These are phyloP conservation scores for Cryptococcus sp. DNA, from an alignment of 1,284 basidiomycete genomes.

Conservation along the genomic window DNA sequence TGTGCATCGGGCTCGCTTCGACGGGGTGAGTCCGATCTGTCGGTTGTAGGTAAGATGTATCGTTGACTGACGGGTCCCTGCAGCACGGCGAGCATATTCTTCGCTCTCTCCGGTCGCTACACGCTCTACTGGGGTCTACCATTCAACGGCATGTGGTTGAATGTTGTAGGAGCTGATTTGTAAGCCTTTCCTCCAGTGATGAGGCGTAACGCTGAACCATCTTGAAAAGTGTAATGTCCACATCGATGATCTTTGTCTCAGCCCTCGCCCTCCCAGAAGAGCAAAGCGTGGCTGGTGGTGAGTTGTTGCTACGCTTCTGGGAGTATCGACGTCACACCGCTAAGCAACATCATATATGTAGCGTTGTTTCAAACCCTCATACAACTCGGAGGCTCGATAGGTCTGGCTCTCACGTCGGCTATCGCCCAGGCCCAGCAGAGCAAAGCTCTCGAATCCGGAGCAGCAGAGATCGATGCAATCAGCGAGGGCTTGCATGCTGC, in stretches of 20 bases:
- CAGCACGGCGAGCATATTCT: slow-evolving; percentile 1
- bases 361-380: neutral
- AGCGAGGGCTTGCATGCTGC: neutral
- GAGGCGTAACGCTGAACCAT: neutral
- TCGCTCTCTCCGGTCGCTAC: neutral
- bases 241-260: neutral
- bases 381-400: neutral
- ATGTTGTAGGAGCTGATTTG: neutral
- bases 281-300: neutral
- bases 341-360: too few relatives aligned
- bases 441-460: neutral
- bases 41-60: too few relatives aligned
- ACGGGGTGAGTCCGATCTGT: neutral
- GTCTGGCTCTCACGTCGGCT: neutral
- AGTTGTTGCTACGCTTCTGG: neutral
- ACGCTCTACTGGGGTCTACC: neutral
- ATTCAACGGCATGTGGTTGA: neutral
- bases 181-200: neutral
- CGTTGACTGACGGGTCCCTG: too few relatives aligned
- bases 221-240: neutral
- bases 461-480: neutral
- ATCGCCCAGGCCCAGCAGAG: neutral
- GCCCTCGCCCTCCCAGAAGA: neutral
- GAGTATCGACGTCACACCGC: neutral
- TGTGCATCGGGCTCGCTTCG: neutral